Evolutionary conservation across 495 filamentous ascomycete genomes (phyloP), one percentile per base, ranked within the genome.

Genomic region (Penicillium soppii): DNA sequence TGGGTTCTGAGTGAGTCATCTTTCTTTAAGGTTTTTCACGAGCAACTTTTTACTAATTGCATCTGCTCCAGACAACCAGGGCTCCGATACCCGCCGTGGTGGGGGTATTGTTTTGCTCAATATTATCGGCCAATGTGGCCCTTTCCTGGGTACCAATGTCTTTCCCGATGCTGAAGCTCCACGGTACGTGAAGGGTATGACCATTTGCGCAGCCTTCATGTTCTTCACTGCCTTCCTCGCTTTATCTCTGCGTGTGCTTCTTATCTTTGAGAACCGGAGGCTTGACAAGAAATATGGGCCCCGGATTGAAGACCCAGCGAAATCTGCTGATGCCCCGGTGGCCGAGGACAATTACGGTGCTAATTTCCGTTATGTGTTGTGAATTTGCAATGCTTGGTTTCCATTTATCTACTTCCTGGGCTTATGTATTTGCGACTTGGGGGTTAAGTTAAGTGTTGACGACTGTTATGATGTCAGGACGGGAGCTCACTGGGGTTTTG

Each of bases 101-200:
- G 77, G 81, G n/a, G 83, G 84, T 7, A 87, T 91, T 56, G 81
- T 83, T 23, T 67, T 92, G 26, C 67, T 91, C 23, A 87, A 89
- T 47, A 45, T 85, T 15, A 71, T 91, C 29, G 88, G 89, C 1
- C 89, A 92, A 41, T 71, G 70, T 22, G 71, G 87, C 1, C 88
- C 89, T 4, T 72, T 91, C 9, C 65, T 92, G 13, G 88, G 88
- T 1, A 89, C 86, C 6, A 79, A 86, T 30, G 44, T 89, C 2
- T 92, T 88, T 57, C 86, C 87, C 0, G 62, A 67, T 2, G 59
- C 50, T 1, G 78, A 89, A 22, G 69, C 59, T 2, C 88, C 88
- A 3, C 81, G 81, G n/a, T 90, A 82, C 55, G 62, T 76, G n/a
- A 78, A 73, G 45, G 87, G 88, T 0, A 86, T 86, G 77, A 69